These are phyloP conservation scores for Pythium monospermum DNA, from an alignment of 352 stramenopile species.

Conservation along the genomic window DNA sequence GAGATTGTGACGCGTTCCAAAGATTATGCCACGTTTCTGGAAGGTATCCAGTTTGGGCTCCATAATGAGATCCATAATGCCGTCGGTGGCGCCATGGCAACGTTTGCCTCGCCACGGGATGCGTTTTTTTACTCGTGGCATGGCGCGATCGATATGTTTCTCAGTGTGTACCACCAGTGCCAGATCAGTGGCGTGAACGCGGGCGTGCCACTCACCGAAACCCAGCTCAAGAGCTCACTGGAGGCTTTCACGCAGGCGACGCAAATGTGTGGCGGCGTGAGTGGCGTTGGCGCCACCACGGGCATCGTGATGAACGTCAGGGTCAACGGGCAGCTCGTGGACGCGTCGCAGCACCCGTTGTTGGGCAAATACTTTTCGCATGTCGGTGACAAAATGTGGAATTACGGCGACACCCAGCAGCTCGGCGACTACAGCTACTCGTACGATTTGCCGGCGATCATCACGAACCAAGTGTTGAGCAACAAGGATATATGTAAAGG, in stretches of 20 bases:
- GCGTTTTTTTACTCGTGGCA: slow-evolving; percentile 74
- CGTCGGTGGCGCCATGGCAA: slow-evolving; percentile 48
- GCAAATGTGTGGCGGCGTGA: slow-evolving; percentile 40
- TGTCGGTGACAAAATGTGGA: slow-evolving; percentile 48
- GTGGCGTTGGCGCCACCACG: slow-evolving; percentile 29
- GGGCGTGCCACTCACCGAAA: slow-evolving; percentile 26
- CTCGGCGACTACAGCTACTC: slow-evolving; percentile 72
- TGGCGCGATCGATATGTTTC: slow-evolving; percentile 59
- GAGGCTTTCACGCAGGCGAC: slow-evolving; percentile 37
- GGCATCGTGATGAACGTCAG: slow-evolving; percentile 36
- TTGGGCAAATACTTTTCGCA: slow-evolving; percentile 61
- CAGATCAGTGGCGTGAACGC: slow-evolving; percentile 35
- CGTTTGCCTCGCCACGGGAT: slow-evolving; percentile 43
- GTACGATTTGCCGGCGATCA: slow-evolving; percentile 56
- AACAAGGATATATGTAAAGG: slow-evolving; percentile 62
- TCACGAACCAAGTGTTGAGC: slow-evolving; percentile 55
- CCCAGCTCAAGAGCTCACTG: slow-evolving; percentile 37
- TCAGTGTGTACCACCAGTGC: slow-evolving; percentile 65
- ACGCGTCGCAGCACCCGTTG: slow-evolving; percentile 51
- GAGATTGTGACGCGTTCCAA: slow-evolving; percentile 38
- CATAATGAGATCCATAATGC: slow-evolving; percentile 61
- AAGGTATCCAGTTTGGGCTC: slow-evolving; percentile 52
- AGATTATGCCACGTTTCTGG: slow-evolving; percentile 55
- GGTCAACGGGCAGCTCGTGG: slow-evolving; percentile 38
- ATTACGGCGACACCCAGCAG: slow-evolving; percentile 54